Evolutionary conservation across 192 early-diverging fungal species (phyloP).

Genomic region (Linderina pennispora): DNA sequence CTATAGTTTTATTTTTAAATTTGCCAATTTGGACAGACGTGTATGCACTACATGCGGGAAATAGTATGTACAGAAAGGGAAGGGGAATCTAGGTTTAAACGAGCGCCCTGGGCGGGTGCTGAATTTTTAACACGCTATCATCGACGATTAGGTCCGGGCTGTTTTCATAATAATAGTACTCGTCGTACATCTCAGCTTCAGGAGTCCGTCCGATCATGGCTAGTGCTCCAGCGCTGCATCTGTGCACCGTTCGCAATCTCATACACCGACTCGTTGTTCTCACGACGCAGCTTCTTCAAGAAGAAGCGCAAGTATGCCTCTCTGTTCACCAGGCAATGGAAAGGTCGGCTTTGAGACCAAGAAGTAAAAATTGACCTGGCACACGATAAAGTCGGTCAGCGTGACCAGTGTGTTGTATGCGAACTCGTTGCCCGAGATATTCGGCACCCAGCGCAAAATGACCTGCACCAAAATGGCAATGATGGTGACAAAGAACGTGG

Average conservation of each 20-base stretch:
- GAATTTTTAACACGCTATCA: not conserved
- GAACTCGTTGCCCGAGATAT: constrained; percentile 19
- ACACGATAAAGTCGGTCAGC: constrained; percentile 20
- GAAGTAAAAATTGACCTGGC: constrained; percentile 16
- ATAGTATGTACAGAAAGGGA: no score
- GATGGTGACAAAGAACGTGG: constrained; percentile 8
- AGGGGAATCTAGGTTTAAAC: not conserved
- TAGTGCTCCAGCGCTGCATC: not conserved
- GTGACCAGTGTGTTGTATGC: constrained; percentile 27
- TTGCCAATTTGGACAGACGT: no score
- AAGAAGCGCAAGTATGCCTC: constrained; percentile 21
- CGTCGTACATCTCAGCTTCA: no score
- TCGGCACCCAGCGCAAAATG: constrained; percentile 28
- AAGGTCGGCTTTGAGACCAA: constrained; percentile 16
- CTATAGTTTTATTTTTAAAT: no score
- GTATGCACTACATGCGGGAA: no score
- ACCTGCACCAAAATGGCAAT: constrained; percentile 20
- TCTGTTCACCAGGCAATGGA: constrained; percentile 12
- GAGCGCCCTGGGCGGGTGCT: not conserved
- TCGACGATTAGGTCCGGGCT: not conserved
- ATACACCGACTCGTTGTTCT: constrained; percentile 19
- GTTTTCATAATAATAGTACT: not conserved
- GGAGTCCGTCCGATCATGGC: no score
- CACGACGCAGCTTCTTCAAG: constrained; percentile 15
- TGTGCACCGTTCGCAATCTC: constrained; percentile 28